phyloP scores from a whole-genome alignment of 495 filamentous ascomycete genomes.

The Neurospora tetrasperma region DNA sequence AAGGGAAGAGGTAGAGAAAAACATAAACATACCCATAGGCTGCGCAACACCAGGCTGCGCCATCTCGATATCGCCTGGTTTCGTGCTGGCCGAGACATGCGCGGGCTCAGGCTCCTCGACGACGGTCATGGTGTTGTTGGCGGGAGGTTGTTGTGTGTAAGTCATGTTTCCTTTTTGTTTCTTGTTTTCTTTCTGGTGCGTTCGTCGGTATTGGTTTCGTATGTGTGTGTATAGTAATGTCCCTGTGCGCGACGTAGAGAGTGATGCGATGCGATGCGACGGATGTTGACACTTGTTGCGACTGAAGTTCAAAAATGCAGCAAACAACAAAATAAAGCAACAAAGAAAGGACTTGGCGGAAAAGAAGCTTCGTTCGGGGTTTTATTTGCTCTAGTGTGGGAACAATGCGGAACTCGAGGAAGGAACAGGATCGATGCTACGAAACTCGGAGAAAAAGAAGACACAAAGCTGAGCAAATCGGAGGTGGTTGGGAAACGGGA shows the following conservation, averaged over 20 bases:
- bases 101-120: conserved; percentile 6
- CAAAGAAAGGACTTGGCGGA: not conserved
- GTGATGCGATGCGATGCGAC: not conserved
- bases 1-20: too few relatives aligned
- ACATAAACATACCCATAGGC: conserved; percentile 23
- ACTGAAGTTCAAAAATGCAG: not conserved
- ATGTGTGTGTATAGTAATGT: not conserved
- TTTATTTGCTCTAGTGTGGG: not conserved
- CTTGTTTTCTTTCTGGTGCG: not conserved
- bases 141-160: not conserved
- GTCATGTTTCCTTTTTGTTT: not conserved
- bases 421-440: not conserved
- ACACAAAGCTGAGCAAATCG: not conserved
- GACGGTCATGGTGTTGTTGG: not conserved
- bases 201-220: not conserved
- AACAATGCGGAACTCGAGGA: not conserved
- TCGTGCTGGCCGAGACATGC: not conserved
- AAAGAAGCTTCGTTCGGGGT: not conserved
- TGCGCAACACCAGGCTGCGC: conserved; percentile 22
- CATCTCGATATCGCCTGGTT: conserved; percentile 11
- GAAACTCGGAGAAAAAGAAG: not conserved
- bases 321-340: not conserved
- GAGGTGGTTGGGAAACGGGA: not conserved
- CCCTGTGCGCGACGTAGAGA: too few relatives aligned
- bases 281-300: not conserved